Evolutionary conservation across 2,329 filamentous ascomycete species (phyloP).

Genomic region (Diaporthe caulivora): DNA sequence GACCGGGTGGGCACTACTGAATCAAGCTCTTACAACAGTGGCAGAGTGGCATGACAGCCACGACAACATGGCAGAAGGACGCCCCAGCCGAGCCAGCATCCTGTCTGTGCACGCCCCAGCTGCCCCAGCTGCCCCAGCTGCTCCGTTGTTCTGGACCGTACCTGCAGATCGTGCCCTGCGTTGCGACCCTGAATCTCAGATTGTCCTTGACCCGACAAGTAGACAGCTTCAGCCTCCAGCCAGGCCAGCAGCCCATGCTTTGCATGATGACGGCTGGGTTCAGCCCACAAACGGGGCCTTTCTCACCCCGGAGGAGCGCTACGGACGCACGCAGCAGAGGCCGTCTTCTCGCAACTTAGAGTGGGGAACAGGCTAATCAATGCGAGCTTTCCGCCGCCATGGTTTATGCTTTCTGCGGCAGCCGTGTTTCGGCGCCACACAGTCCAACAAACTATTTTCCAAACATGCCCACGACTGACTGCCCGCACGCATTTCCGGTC

Average conservation of each 20-base stretch:
- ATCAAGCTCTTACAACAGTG: not conserved
- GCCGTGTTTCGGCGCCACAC: slow-evolving; percentile 8
- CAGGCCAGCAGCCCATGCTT: not conserved
- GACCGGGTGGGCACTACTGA: slow-evolving; percentile 1
- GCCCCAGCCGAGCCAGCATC: not conserved
- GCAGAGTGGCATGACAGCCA: not conserved
- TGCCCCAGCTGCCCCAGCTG: too few relatives aligned
- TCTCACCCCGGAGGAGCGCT: not conserved
- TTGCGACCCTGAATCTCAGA: slow-evolving; percentile 20
- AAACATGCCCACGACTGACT: not conserved
- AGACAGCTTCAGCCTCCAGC: not conserved
- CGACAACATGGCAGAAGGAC: not conserved
- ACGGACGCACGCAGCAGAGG: not conserved
- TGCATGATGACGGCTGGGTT: slow-evolving; percentile 14
- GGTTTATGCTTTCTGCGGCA: slow-evolving; percentile 14
- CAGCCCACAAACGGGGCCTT: not conserved
- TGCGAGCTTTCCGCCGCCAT: slow-evolving; percentile 18
- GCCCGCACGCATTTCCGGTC: not conserved
- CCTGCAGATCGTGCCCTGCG: slow-evolving; percentile 15
- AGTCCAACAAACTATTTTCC: not conserved
- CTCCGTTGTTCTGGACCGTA: not conserved
- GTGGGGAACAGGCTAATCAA: slow-evolving; percentile 1
- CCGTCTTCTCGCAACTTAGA: slow-evolving; percentile 2
- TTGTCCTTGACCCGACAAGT: not conserved
- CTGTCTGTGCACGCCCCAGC: not conserved